Evolutionary conservation across 768 basidiomycete species (phyloP).

Genomic region (Wakefieldia striispora): DNA sequence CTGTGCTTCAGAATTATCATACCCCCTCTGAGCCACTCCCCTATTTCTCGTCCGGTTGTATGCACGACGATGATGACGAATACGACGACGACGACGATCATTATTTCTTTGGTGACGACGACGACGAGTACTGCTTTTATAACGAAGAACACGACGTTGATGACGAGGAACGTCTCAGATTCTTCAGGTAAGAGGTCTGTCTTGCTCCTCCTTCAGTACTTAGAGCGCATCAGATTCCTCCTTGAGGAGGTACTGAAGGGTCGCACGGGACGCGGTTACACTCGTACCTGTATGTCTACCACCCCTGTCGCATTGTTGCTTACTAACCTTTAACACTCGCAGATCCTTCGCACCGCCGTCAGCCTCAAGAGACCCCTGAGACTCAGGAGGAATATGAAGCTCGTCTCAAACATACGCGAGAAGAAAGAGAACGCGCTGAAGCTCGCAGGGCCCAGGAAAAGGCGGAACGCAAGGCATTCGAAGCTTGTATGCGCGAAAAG

Average conservation of each 20-base stretch:
- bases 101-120: slow-evolving; percentile 28
- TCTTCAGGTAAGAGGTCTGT: slow-evolving; percentile 43
- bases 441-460: slow-evolving; percentile 46
- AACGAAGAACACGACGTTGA: slow-evolving; percentile 35
- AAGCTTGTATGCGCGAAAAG: slow-evolving; percentile 47
- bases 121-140: slow-evolving; percentile 30
- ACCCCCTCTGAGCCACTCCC: slow-evolving; percentile 26
- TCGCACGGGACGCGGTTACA: slow-evolving; percentile 28
- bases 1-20: slow-evolving; percentile 55
- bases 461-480: slow-evolving; percentile 44
- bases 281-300: slow-evolving; percentile 26
- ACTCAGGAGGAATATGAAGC: slow-evolving; percentile 51
- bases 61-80: slow-evolving; percentile 41
- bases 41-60: slow-evolving; percentile 9
- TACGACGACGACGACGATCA: slow-evolving; percentile 16
- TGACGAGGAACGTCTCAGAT: slow-evolving; percentile 33
- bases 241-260: slow-evolving; percentile 46
- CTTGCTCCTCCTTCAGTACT: not conserved
- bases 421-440: slow-evolving; percentile 55
- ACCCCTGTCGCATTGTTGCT: slow-evolving; percentile 1
- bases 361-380: slow-evolving; percentile 33
- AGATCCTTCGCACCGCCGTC: slow-evolving; percentile 22
- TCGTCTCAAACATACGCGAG: slow-evolving; percentile 46
- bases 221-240: slow-evolving; percentile 38
- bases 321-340: slow-evolving; percentile 10